Base-by-base conservation (phyloP, 495 filamentous ascomycete genomes). In the Neurospora sp. region DNA sequence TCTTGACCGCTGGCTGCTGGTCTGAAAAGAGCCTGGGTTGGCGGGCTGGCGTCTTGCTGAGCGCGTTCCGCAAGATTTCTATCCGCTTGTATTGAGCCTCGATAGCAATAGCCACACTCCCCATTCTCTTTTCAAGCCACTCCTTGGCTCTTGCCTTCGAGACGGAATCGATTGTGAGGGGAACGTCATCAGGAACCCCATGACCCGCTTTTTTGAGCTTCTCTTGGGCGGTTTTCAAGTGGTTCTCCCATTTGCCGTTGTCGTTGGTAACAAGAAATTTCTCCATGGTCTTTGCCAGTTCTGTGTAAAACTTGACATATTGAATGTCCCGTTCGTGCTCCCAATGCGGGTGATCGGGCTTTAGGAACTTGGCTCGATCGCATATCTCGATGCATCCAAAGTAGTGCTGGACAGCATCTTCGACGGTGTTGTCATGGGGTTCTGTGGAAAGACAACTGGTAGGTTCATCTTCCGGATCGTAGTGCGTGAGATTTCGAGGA, bases 371-470 rank as follows among this genome's bases (percentile, higher is more conserved):
- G 5, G 73, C 23, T 18, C 77, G 76, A 0, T 82, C 74, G 4
- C 20, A 16, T 23, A 81, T 77, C 14, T 79, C 71, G 38, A 83
- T 79, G 42, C 81, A 83, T 20, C 80, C 81, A 49, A 79, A 70
- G 70, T 78, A 83, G 49, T 82, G 81, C 8, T 79, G 72, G 11
- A 82, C 27, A 20, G 77, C 78, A 37, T 83, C 77, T 69, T 70
- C 77, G 18, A 83, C 81, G 2, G 54, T 46, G 16, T 41, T 41
- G 7, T 35, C 39, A 39, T 76, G 75, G 1, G 66, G 66, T 5
- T 44, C 39, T 4, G 72, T 69, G 0, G 75, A 76, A 14, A 74
- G 72, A 20, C 75, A 76, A 4, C 72, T 70, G 14, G 75, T 27
- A 0, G 72, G 70, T 1, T 23, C 70, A n/a, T 37, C 23, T 38